Evolutionary conservation across 495 filamentous ascomycete genomes (phyloP), one percentile per base, ranked within the genome.

Genomic region (Venustampulla echinocandica): DNA sequence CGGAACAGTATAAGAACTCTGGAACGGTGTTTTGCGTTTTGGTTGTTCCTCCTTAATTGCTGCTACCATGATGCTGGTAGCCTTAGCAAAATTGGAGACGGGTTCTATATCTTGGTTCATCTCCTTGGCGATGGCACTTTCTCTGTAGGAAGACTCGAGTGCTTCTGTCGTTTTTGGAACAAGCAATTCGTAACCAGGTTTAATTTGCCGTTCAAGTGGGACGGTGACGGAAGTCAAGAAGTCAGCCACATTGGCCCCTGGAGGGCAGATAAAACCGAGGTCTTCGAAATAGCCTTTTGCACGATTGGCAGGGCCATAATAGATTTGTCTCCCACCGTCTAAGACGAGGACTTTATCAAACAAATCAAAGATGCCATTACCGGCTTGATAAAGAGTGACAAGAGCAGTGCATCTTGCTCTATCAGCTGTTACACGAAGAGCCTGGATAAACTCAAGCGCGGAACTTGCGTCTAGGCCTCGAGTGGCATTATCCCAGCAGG

Each of bases 321-420:
- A 86, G 25, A 86, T 69, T 68, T 79, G 77, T 15, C 76, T 71
- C 3, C 82, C 82, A 17, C 74, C 61, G 48, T 83, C 78, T 41
- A 86, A 80, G 20, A 86, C 73, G 21, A 90, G 63, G 4, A 92
- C 85, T 54, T 90, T 92, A 64, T 95, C 87, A 53, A 95, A 90
- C 24, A 81, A 76, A 14, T 73, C 71, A 62, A 92, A 95, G 43
- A 93, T 93, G 47, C 74, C 82, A 59, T 94, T 84, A 1, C 77
- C 81, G 2, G 85, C 83, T 58, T 94, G 87, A 60, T 94, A 92
- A 50, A 94, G 81, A 7, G 86, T 81, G 13, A 92, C 84, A 36
- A 77, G 69, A 22, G 79, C 76, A 10, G 83, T 86, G 42, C 72
- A 77, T 10, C 75, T 70, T 37, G 74, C 74, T 35, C 85, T 67